Evolutionary conservation across 768 basidiomycete species (phyloP), one percentile per base, ranked within the genome.

Genomic region (Termitomyces sp.): DNA sequence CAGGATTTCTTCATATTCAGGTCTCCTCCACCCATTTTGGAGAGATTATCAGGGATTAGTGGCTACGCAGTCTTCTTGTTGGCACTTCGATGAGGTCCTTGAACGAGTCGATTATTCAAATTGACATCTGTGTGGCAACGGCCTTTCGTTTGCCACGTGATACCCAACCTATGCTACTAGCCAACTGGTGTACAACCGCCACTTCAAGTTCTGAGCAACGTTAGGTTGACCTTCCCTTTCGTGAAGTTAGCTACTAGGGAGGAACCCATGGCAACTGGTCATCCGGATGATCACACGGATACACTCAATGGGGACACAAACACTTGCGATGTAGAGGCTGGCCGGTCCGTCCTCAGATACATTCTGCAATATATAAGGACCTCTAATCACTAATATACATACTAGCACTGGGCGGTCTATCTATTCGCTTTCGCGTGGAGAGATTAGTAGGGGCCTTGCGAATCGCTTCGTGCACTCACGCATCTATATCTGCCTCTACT

Each of bases 1-100:
- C 95, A 98, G 62, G 92, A 94, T 83, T 97, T 96, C 76, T 92
- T 97, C 95, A 98, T 98, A 69, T 98, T 98, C 70, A 98, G 80
- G 73, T 98, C 95, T 60, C 91, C 95, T 58, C 95, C 94, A 85
- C 95, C 95, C 95, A 98, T 98, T 67, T 88, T 97, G 80, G 65
- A 64, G 43, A 56, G 27, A 26, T n/a, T 53, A 41, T 32, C 6
- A 14, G 42, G 24, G n/a, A 7, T 57, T 14, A 37, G 58, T 46
- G n/a, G 57, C 18, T 29, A 27, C 10, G n/a, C 26, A 29, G 20
- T 5, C 8, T 36, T 39, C 24, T 39, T 41, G 18, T 24, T 26
- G 12, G 26, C 26, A 10, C 50, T 39, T 18, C 18, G 18, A 29
- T 20, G 37, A 52, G 12, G 24, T 12, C 7, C 2, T 9, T 16